These are phyloP conservation scores for Hippophae tibetana DNA, from an alignment of 306 rosid genomes.

Conservation along the genomic window DNA sequence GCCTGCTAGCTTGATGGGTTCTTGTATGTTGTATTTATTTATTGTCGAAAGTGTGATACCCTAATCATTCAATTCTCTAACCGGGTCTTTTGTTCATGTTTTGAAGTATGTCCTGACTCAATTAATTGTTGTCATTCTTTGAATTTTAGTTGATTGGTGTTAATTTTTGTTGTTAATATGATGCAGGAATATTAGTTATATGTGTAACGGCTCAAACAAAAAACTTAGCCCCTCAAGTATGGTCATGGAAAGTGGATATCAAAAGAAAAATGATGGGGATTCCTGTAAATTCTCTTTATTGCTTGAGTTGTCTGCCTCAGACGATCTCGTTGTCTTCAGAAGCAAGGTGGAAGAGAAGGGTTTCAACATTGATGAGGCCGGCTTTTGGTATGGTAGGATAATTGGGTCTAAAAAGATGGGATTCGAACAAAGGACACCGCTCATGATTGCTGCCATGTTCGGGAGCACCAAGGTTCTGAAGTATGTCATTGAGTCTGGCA, in stretches of 20 bases:
- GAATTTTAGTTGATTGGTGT: slow-evolving; percentile 11
- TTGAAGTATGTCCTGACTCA: background rate
- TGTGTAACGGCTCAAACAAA: slow-evolving; percentile 62
- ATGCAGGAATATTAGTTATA: slow-evolving; percentile 50
- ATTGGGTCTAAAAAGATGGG: slow-evolving; percentile 92
- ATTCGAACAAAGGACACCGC: slow-evolving; percentile 74
- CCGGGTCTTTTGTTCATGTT: background rate
- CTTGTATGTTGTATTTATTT: too few relatives aligned
- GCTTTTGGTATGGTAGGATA: slow-evolving; percentile 88
- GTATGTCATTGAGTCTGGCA: slow-evolving; percentile 46
- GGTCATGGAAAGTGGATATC: slow-evolving; percentile 55
- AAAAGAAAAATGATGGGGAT: slow-evolving; percentile 34
- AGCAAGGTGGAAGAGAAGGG: slow-evolving; percentile 64
- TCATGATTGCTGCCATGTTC: slow-evolving; percentile 85
- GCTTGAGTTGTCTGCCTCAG: slow-evolving; percentile 77
- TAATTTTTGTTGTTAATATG: slow-evolving; percentile 16
- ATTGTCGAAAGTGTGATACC: too few relatives aligned
- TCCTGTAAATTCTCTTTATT: slow-evolving; percentile 32
- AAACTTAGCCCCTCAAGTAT: slow-evolving; percentile 35
- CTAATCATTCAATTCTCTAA: too few relatives aligned
- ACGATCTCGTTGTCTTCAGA: slow-evolving; percentile 62
- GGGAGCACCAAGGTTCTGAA: slow-evolving; percentile 65
- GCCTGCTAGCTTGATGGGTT: too few relatives aligned
- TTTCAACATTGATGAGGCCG: slow-evolving; percentile 44
- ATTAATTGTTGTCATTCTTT: background rate